Percentiles rank a stretch among this genome's conserved stretches.
Conservation (phyloP, 306 rosid genomes). For the Comarum palustre region DNA sequence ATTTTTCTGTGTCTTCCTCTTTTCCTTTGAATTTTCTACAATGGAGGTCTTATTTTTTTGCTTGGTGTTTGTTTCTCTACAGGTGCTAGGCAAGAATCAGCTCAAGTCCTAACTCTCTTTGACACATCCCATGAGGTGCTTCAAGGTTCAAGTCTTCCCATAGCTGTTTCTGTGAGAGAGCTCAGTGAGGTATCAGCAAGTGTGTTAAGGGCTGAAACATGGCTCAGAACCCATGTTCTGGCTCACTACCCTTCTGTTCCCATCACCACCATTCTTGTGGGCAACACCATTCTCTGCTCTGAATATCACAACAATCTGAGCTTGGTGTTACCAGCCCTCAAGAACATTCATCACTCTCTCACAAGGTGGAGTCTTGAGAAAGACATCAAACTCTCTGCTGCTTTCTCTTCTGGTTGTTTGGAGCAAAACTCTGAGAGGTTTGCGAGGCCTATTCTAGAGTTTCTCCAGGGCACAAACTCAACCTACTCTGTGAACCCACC, state of each 20-base stretch:
- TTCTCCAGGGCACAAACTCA: conserved; percentile 52
- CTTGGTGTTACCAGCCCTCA: conserved; percentile 45
- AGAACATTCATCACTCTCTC: conserved; percentile 65
- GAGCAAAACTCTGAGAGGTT: conserved; percentile 26
- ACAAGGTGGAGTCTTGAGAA: conserved; percentile 84
- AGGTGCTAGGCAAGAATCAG: conserved; percentile 54
- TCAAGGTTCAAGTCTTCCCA: conserved; percentile 39
- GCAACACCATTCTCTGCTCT: conserved; percentile 39
- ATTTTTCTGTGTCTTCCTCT: not conserved
- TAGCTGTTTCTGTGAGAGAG: conserved; percentile 54
- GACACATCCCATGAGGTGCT: conserved; percentile 34
- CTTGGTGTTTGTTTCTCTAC: conserved; percentile 22
- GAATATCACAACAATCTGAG: conserved; percentile 22
- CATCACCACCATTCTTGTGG: conserved; percentile 68
- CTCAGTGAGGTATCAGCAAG: conserved; percentile 51
- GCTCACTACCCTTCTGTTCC: conserved; percentile 58
- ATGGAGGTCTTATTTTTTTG: not conserved
- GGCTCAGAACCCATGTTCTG: conserved; percentile 66
- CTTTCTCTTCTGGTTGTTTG: conserved; percentile 42
- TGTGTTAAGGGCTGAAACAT: conserved; percentile 61
- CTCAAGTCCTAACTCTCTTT: conserved; percentile 43
- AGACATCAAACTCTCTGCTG: conserved; percentile 58
- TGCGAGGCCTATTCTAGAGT: conserved; percentile 43
- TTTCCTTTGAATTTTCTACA: not conserved
- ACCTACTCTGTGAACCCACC: conserved; percentile 47